Base-by-base conservation (phyloP, 192 early-diverging fungal species). In the Coemansia sp. region DNA sequence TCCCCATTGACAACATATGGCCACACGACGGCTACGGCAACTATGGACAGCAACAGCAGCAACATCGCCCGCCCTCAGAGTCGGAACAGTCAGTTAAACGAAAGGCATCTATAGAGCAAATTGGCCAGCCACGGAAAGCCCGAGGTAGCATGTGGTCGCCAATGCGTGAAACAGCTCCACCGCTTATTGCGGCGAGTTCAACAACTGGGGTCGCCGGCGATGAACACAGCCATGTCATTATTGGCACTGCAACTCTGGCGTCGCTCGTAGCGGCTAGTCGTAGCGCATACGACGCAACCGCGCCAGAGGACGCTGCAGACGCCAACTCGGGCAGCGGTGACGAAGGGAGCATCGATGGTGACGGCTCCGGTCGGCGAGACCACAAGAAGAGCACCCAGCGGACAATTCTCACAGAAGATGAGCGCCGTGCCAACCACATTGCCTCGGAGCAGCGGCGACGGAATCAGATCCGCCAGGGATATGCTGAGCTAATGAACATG, bases 371-470 rank as follows among this genome's bases (percentile, higher is more conserved):
- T 61, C 76, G 74, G 66, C 76, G 71, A 63, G 76, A 78, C 7
- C 63, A 55, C 36, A 84, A 84, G 43, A 78, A 78, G 54, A 27
- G 34, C 22, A 16, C 64, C 1, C 73, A 68, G 65, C 81, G 91
- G 61, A 87, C 90, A 38, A 65, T 92, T n/a, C 84, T 96, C 62
- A 92, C 95, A 1, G 95, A 97, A 33, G 93, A 93, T 20, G 92
- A 95, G 77, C 95, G 95, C 78, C 91, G 92, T 64, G 90, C 91
- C 18, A 97, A 97, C 83, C 96, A 98, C 76, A 98, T 98, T 86
- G 94, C 93, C 2, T 94, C 93, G 15, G 96, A 98, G 74, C 94
- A 98, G 83, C 92, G 94, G 66, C 89, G 96, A 62, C 82, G 96
- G 47, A 92, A 94, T 66, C 94, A 96, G 77, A 98, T 98, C 74